Evolutionary conservation across 192 early-diverging fungal genomes (phyloP), one percentile per base, ranked within the genome.

Genomic region (Pilobolus umbonatus): DNA sequence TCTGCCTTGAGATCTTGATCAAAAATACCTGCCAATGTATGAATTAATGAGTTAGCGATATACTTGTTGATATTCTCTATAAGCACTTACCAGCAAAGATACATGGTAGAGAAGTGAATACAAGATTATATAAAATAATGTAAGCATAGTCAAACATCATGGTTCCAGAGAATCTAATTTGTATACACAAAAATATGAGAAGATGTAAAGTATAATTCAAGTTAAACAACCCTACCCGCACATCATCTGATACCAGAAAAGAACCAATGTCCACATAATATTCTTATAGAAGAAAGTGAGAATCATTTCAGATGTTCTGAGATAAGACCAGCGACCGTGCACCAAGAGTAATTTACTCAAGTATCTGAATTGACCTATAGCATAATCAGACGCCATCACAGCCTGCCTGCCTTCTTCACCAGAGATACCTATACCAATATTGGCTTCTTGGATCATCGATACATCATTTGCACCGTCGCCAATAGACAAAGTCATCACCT

Each of bases 401-500:
- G 88, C 88, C 47, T 90, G 88, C 8, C 88, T 57, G 11, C 88
- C 88, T 72, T 90, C 88, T 70, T 88, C 80, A 14, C 88, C 88
- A 3, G 82, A 79, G 26, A 90, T 87, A 26, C 88, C 88, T 25
- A 90, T 71, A 38, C 88, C 88, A 35, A 91, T 76, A 61, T 90
- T 78, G 0, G 89, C 89, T 47, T 80, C 88, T 57, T 90, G 88
- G 42, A 90, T 90, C 88, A 90, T 90, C 44, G 79, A 79, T 15
- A 90, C 87, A 69, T 90, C 88, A 42, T 90, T 90, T 9, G 88
- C 88, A n/a, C 88, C 88, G 64, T 90, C 88, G 9, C 88, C 88
- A 60, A 90, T 90, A 4, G 87, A 77, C 19, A 88, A 65, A 24
- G 86, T 88, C 74, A 90, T 79, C 19, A 76, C 77, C 31, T 82